A percentile compares a stretch with the other conserved stretches of the same genome.
Conservation (phyloP, 495 filamentous ascomycete species). For the Choiromyces venosus region DNA sequence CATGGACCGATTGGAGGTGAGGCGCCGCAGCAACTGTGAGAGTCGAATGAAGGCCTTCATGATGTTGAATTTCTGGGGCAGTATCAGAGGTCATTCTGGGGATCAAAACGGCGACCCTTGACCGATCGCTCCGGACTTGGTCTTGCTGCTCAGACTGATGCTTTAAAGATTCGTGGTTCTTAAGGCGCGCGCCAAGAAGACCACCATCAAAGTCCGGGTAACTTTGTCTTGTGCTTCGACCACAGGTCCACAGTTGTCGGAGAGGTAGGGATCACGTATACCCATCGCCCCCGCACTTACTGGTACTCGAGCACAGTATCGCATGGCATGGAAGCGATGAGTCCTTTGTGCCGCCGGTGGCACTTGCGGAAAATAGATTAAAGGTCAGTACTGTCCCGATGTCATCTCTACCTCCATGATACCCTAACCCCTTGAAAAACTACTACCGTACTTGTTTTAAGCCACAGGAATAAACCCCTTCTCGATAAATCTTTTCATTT, state of each 20-base stretch:
- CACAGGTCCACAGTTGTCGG: background rate
- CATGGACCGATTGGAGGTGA: background rate
- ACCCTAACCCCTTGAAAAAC: too few relatives aligned
- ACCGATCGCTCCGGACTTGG: background rate
- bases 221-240: background rate
- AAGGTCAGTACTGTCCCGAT: too few relatives aligned
- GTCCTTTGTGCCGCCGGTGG: too few relatives aligned
- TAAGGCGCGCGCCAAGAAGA: background rate
- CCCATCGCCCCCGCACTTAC: too few relatives aligned
- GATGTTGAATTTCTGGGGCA: background rate
- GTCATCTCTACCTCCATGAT: too few relatives aligned
- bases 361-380: too few relatives aligned
- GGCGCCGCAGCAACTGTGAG: background rate
- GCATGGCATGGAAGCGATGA: too few relatives aligned
- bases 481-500: too few relatives aligned
- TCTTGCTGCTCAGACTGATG: background rate
- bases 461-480: too few relatives aligned
- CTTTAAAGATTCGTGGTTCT: background rate
- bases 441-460: too few relatives aligned
- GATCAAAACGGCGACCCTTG: background rate
- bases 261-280: background rate
- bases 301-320: too few relatives aligned
- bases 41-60: background rate
- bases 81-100: background rate
- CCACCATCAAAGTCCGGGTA: background rate